A percentile compares a stretch with the other conserved stretches of the same genome.
Evolutionary conservation across 352 stramenopile genomes (phyloP).

Genomic region (Phytopythium ostracodes): DNA sequence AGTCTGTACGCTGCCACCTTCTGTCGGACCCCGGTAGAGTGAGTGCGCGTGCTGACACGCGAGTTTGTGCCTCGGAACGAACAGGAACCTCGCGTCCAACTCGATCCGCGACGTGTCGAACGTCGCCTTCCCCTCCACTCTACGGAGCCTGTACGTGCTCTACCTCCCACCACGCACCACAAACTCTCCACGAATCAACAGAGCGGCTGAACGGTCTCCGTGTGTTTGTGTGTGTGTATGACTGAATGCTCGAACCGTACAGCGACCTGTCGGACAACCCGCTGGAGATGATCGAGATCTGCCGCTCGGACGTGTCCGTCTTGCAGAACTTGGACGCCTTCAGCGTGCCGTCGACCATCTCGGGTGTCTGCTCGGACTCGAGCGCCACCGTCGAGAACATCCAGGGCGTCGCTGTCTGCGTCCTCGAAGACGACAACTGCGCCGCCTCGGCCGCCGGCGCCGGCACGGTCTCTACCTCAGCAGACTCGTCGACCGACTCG

Average conservation of each 20-base stretch:
- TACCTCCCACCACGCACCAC: too few relatives aligned
- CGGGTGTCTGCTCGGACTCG: conserved; percentile 20
- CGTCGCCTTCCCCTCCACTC: conserved; percentile 47
- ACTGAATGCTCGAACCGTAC: too few relatives aligned
- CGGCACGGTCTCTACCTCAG: background rate
- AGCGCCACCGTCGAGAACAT: conserved; percentile 22
- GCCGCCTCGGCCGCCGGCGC: conserved; percentile 5
- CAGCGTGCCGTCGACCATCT: conserved; percentile 26
- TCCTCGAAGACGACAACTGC: conserved; percentile 26
- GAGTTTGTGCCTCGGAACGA: background rate
- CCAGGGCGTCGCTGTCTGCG: conserved; percentile 31
- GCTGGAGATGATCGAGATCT: conserved; percentile 45
- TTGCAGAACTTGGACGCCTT: conserved; percentile 30
- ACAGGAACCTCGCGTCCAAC: conserved; percentile 60
- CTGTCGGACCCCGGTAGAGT: background rate
- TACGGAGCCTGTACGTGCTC: conserved; percentile 29
- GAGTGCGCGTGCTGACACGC: background rate
- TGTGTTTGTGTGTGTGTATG: too few relatives aligned
- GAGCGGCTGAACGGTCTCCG: background rate
- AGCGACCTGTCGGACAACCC: conserved; percentile 37
- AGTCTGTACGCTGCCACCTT: conserved; percentile 36
- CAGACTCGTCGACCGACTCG: conserved; percentile 11
- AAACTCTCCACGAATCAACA: background rate
- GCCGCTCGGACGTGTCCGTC: conserved; percentile 34
- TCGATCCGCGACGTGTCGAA: conserved; percentile 40